phyloP scores from a whole-genome alignment of 805 yeast genomes.

The Scheffersomyces lignosus region DNA sequence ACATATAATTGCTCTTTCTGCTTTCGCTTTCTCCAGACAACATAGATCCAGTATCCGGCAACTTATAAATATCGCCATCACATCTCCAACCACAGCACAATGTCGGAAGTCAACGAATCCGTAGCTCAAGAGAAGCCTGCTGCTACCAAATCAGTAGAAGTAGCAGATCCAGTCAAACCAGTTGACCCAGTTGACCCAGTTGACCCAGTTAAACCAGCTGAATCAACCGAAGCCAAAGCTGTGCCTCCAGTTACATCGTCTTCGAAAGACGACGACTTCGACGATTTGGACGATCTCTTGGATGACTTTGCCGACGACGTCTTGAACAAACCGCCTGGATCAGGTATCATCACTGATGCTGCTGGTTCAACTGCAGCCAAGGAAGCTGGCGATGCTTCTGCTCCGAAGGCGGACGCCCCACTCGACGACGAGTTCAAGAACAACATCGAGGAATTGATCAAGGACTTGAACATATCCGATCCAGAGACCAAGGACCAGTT shows the following conservation, averaged over 20 bases:
- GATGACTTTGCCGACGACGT: conserved; percentile 82
- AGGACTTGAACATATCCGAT: conserved; percentile 49
- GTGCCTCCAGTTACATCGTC: too few species aligned
- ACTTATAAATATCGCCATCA: too few species aligned
- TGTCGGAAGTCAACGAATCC: neutral
- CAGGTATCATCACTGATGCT: conserved; percentile 18
- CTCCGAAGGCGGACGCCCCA: conserved; percentile 15
- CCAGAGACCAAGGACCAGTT: conserved; percentile 54
- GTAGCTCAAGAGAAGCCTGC: neutral
- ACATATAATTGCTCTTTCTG: too few species aligned
- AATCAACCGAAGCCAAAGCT: too few species aligned
- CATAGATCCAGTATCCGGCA: too few species aligned
- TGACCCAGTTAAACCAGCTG: neutral
- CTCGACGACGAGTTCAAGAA: conserved; percentile 33
- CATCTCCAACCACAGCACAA: neutral
- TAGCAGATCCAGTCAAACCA: too few species aligned
- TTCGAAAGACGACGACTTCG: conserved; percentile 51
- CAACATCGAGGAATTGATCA: conserved; percentile 43
- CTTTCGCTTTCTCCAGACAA: too few species aligned
- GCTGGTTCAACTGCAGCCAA: conserved; percentile 13
- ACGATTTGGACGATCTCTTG: conserved; percentile 78
- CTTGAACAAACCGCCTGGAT: conserved; percentile 61
- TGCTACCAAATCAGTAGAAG: neutral
- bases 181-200: too few species aligned
- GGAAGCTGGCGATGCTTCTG: conserved; percentile 12